Base-by-base conservation (phyloP, 2,329 filamentous ascomycete species). In the Phialophora verrucosa region DNA sequence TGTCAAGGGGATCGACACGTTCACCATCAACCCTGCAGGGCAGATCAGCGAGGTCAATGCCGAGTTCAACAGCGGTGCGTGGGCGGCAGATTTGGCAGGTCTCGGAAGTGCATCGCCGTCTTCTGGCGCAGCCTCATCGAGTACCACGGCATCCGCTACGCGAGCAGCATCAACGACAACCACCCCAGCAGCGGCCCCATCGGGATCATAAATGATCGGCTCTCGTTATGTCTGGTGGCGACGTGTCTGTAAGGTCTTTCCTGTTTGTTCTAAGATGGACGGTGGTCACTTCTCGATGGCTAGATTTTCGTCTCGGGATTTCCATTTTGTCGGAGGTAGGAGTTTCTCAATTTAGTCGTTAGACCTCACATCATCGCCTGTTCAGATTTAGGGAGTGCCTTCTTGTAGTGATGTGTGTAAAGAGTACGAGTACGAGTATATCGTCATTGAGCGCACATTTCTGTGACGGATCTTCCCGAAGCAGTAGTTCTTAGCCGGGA, bases 21-120 rank as follows among this genome's bases (percentile, higher is more conserved):
- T 68, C 35, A 68, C 59, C 1, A 55, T 68, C 42, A 68, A 47
- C 3, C 51, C 63, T 14, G 14, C 27, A 20, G 66, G 63, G 32
- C 59, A 68, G 60, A 68, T 68, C 57, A 66, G 56, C 31, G 59
- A 66, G 47, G 63, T 59, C 25, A 61, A 47, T 66, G 56, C 63
- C 20, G 66, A 68, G 50, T 68, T 63, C 60, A 63, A 65, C 63
- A 65, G 66, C 31, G 60, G 50, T 54, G 59, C 66, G 17, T 68
- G 63, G 66, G 27, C 54, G 8, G 65, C 65, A 27, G 62, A 67
- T 59, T 11, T 53, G 17, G 38, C 38, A 44, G 38, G 38, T 42
- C 38, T 42, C 6, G 38, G 38, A n/a, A 17, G 17, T 20, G 38
- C 38, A 44, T 8, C 38, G 6, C 17, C 38, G 7, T 44, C 38